Evolutionary conservation across 805 yeast species (phyloP), one percentile per base, ranked within the genome.

Genomic region (Candida vartiovaarae): DNA sequence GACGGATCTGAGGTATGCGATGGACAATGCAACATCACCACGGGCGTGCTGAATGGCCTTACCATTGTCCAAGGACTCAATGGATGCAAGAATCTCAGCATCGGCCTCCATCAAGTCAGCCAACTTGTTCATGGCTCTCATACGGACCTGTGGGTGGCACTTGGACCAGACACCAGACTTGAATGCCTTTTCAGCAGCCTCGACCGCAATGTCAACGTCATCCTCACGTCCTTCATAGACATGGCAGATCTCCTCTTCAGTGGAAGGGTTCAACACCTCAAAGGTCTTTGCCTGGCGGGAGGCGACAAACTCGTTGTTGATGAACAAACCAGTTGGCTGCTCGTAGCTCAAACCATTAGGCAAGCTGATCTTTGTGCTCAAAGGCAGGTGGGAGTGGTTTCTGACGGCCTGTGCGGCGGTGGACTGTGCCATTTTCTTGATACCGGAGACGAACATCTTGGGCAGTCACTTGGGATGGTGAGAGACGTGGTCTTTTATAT

Each of bases 21-120:
- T 75, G 49, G 82, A 78, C 45, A 84, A 74, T 30, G 73, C 78
- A 48, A 90, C 82, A 60, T 90, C 96, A 50, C 86, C 89, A 54
- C 76, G 70, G 28, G 95, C 77, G 61, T 83, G 78, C 41, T 71
- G 65, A 49, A 83, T 65, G 34, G 95, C 80, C 70, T 89, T 90
- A 68, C 97, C 97, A 60, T 88, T 86, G 67, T 90, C 96, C 59
- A 83, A 70, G 26, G 96, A 74, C 69, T 90, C 97, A 58, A 90
- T 83, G 40, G 80, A 72, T 28, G 96, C 89, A 43, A 90, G 69
- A 36, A 80, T 65, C 48, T 85, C 91, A 40, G 80, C 74, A 60
- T 90, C 72, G 58, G 77, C 71, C 60, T 88, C 96, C 44, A 89
- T 65, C 56, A 84, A 70, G 48, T 84, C 89, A 36, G 96, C 95